phyloP scores from a whole-genome alignment of 176 grass and related monocot species.

The Hordeum marinum region DNA sequence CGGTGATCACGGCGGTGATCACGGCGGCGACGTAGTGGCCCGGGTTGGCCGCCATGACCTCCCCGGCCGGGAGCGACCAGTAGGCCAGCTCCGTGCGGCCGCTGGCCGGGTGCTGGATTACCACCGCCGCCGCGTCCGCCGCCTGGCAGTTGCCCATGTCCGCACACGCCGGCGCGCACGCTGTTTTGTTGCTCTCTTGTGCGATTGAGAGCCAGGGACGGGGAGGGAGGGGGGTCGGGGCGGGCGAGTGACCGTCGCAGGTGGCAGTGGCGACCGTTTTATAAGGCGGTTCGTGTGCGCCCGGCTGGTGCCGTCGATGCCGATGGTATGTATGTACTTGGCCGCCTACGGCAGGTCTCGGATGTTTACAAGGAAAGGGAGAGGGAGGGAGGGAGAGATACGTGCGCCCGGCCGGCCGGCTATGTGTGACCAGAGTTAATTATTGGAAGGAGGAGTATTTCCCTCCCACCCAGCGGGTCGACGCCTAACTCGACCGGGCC shows the following conservation, averaged over 20 bases:
- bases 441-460: not conserved
- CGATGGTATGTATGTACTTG: not conserved
- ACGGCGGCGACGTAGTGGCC: conserved; percentile 90
- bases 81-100: conserved; percentile 63
- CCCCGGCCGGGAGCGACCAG: conserved; percentile 53
- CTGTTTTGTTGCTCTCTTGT: not conserved
- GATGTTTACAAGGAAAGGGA: not conserved
- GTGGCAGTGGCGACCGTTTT: conserved; percentile 33
- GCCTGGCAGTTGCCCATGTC: conserved; percentile 92
- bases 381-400: not conserved
- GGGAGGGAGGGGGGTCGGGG: not conserved
- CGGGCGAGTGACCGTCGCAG: not conserved
- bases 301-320: not conserved
- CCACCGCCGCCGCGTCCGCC: conserved; percentile 67
- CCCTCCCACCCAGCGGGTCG: not conserved
- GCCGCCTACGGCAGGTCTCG: not conserved
- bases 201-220: not conserved
- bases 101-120: conserved; percentile 73
- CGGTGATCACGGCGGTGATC: conserved; percentile 56
- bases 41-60: conserved; percentile 81
- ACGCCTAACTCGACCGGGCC: conserved; percentile 7
- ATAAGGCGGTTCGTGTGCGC: not conserved
- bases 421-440: not conserved
- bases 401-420: not conserved
- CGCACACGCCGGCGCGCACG: not conserved